Conservation (phyloP, 441 rosid genomes). For the Iberis amara region DNA sequence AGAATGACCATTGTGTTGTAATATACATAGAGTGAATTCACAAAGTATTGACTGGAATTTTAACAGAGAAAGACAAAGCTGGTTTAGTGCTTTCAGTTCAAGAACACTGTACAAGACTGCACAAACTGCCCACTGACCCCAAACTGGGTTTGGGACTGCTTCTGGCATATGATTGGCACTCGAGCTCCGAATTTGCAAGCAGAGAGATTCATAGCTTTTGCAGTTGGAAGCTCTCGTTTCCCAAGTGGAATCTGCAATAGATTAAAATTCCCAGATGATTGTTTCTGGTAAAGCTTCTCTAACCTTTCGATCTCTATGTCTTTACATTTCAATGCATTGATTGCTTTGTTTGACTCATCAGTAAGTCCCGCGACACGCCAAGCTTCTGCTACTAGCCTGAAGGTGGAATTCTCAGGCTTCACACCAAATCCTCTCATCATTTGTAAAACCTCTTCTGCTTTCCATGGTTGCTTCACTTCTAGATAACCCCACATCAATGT, state of each 20-base stretch:
- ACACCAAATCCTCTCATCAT: conserved; percentile 53
- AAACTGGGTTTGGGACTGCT: conserved; percentile 44
- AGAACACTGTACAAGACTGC: conserved; percentile 51
- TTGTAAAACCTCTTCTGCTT: conserved; percentile 60
- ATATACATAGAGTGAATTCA: conserved; percentile 24
- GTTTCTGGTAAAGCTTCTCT: conserved; percentile 47
- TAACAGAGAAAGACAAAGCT: conserved; percentile 12
- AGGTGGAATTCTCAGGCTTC: conserved; percentile 46
- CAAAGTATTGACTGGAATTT: conserved; percentile 17
- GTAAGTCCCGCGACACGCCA: conserved; percentile 53
- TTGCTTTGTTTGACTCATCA: conserved; percentile 48
- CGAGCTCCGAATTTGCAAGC: conserved; percentile 46
- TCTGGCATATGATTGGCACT: conserved; percentile 43
- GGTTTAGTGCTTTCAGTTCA: conserved; percentile 34
- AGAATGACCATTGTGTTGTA: conserved; percentile 14
- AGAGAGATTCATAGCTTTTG: conserved; percentile 37
- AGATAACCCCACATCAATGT: conserved; percentile 64
- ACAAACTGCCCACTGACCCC: conserved; percentile 43
- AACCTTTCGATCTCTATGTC: conserved; percentile 38
- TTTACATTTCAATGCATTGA: conserved; percentile 32
- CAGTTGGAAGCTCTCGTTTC: conserved; percentile 34
- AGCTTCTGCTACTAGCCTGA: conserved; percentile 48
- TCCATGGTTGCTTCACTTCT: conserved; percentile 68
- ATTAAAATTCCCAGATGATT: conserved; percentile 28
- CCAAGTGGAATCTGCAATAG: conserved; percentile 39